Evolutionary conservation across 345 rosid genomes (phyloP), one percentile per base, ranked within the genome.

Genomic region (Chamaenerion angustifolium): DNA sequence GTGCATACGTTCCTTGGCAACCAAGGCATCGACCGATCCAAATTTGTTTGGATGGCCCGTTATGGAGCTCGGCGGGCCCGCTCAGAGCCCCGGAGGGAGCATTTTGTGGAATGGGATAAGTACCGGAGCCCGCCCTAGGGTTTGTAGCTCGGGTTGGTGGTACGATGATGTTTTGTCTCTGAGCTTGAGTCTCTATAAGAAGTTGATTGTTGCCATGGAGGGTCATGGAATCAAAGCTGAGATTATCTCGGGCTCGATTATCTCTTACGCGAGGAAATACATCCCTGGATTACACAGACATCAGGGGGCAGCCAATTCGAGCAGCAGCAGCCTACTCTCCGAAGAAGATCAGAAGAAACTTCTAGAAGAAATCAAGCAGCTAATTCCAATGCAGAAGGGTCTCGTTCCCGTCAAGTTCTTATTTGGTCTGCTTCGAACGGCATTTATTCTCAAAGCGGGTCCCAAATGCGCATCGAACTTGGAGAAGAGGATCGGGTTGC

Each of bases 71-170:
- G 93, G 88, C 25, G 86, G 94, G 40, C 98, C 93, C 1, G 77
- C 80, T 88, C 98, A 83, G 81, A 86, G 93, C 68, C 98, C 96
- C 6, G 98, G 96, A 23, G 98, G 95, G 40, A 86, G 87, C 41
- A 82, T 92, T 52, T 64, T 92, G 54, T 92, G 98, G 98, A 92
- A 87, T 21, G 98, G 96, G 68, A 92, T 92, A 66, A 92, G 90
- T 71, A 87, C 95, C 1, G 96, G 95, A 44, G 95, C 94, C 47
- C 74, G 88, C 67, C 82, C 84, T 11, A 83, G 71, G 71, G 69
- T 76, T 43, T 59, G 82, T 27, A 82, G 85, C 58, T 72, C 81
- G 25, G 96, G 82, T 60, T 92, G 98, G 96, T 92, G 98, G 98
- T 87, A 84, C 12, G 95, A 87, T 57, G 98, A 92, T 70, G 94